Base-by-base conservation (phyloP, 768 basidiomycete species). In the Pleurotus eryngii region DNA sequence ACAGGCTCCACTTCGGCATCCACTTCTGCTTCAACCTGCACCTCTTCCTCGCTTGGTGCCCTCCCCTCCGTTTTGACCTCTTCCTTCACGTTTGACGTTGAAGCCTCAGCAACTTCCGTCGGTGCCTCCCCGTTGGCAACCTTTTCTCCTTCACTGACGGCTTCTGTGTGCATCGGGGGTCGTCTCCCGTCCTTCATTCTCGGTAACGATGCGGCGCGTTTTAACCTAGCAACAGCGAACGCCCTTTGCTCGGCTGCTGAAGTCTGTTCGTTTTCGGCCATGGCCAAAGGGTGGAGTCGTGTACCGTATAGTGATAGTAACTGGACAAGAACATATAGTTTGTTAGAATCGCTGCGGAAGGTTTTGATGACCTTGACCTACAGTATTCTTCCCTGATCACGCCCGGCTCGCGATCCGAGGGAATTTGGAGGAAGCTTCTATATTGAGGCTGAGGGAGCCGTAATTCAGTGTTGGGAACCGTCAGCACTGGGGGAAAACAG, bases 101-200 rank as follows among this genome's bases (percentile, higher is more conserved):
- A 69, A 24, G 65, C 66, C 60, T 68, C 70, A 15, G 26, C 18
- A 18, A 64, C 68, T 47, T 69, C 70, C 55, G 54, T 70, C 63
- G 61, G 70, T 63, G 75, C 81, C 55, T 76, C 75, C 43, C 67
- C 67, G 49, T 70, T 72, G 47, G 70, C 51, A 24, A 24, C 73
- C 68, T 80, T 86, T 71, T 92, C 90, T 8, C 90, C 89, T 69
- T 92, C 90, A 65, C 90, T 92, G 50, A 91, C 83, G 17, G 84
- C 87, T 63, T 90, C 90, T 62, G 82, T 76, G 65, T 90, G 90
- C 90, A 92, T 91, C 48, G 87, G 90, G 0, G 92, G 93, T 43
- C 94, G 79, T 56, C 93, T 76, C 6, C 93, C 93, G 70, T 93
- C 90, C 70, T 93, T 93, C 86, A 91, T 91, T 60, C 94, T 81